A percentile compares a stretch with the other conserved stretches of the same genome.
phyloP scores from a whole-genome alignment of 805 yeast genomes.

The Candida schatavii region DNA sequence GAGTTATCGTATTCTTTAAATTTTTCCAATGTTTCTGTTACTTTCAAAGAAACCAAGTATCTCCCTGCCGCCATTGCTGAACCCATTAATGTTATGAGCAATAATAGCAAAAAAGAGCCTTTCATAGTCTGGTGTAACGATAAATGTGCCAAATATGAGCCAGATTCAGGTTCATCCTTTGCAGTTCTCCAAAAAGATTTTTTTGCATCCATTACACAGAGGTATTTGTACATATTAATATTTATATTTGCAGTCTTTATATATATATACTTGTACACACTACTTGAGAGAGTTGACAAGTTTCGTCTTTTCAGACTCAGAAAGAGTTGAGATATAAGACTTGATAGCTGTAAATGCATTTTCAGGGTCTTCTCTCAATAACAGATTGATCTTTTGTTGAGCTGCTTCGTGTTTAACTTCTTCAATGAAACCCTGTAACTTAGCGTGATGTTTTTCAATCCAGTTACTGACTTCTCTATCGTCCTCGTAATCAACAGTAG shows the following conservation, averaged over 20 bases:
- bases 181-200: too few species aligned
- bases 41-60: slow-evolving; percentile 53
- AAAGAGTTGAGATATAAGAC: slow-evolving; percentile 31
- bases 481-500: slow-evolving; percentile 64
- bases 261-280: neutral
- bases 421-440: slow-evolving; percentile 58
- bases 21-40: slow-evolving; percentile 46
- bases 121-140: too few species aligned
- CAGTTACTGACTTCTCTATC: slow-evolving; percentile 80
- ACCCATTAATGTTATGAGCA: too few species aligned
- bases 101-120: too few species aligned
- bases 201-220: neutral
- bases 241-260: neutral
- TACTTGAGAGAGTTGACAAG: slow-evolving; percentile 24
- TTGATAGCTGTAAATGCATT: slow-evolving; percentile 31
- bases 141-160: too few species aligned
- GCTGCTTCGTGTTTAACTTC: slow-evolving; percentile 64
- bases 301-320: slow-evolving; percentile 33
- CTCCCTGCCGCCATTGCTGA: too few species aligned
- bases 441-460: slow-evolving; percentile 75
- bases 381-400: slow-evolving; percentile 60
- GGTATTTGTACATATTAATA: neutral
- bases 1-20: slow-evolving; percentile 46
- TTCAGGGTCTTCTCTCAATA: slow-evolving; percentile 35
- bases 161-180: too few species aligned